Evolutionary conservation across 495 filamentous ascomycete genomes (phyloP).

Genomic region (Penicillium waksmanii): DNA sequence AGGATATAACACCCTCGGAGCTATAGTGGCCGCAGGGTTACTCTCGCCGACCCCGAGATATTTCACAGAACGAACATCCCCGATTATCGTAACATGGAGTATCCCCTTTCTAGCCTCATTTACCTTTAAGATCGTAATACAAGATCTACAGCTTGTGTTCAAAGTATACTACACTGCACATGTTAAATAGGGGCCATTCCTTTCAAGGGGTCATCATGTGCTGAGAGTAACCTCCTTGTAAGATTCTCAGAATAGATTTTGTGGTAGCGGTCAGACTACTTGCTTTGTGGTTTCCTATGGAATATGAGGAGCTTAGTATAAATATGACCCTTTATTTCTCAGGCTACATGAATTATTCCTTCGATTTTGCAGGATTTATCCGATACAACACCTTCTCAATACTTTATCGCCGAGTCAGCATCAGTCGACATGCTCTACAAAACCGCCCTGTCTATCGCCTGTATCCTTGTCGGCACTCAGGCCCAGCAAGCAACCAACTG

Average conservation of each 20-base stretch:
- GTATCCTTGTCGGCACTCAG: conserved; percentile 20
- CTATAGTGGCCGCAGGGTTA: background rate
- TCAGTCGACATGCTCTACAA: conserved; percentile 22
- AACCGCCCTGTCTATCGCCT: conserved; percentile 8
- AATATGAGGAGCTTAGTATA: background rate
- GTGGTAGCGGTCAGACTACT: background rate
- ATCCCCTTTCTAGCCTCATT: background rate
- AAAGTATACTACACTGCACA: too few species aligned
- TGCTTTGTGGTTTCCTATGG: too few species aligned
- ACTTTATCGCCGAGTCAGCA: too few species aligned
- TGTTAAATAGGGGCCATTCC: too few species aligned
- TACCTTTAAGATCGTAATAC: background rate
- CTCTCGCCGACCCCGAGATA: background rate
- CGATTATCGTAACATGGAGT: background rate
- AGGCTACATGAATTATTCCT: background rate
- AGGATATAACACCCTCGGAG: background rate
- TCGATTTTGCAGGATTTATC: background rate
- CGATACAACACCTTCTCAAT: too few species aligned
- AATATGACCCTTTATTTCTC: background rate
- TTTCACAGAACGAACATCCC: background rate
- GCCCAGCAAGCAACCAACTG: conserved; percentile 28
- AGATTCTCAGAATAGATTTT: background rate
- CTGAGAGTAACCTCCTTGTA: background rate
- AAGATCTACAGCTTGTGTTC: background rate
- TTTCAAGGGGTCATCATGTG: background rate